Evolutionary conservation across 2,329 filamentous ascomycete genomes (phyloP), one percentile per base, ranked within the genome.

Genomic region (Fragosphaeria purpurea): DNA sequence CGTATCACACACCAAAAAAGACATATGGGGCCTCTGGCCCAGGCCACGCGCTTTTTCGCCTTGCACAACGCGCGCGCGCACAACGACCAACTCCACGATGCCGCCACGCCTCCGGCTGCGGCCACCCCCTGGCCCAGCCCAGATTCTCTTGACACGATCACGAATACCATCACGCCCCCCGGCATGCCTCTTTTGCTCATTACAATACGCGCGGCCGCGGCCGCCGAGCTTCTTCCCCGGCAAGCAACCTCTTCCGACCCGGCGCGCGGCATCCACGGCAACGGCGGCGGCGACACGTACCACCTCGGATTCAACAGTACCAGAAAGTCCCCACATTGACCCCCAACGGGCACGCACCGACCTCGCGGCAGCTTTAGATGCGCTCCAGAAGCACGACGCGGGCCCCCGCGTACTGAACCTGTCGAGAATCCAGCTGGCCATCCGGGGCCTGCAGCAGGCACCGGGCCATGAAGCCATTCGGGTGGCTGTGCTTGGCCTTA

Each of bases 351-450:
- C 47, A 8, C 53, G 50, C 8, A 22, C 50, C 31, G 75, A 84
- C 56, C 75, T 88, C 5, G 73, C 83, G 55, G 66, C 73, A 42
- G 70, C 78, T 3, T 70, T 90, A 0, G 63, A 73, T 2, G 73
- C 77, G 30, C 71, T 91, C 3, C 75, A 85, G 58, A 76, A 75
- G 47, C 69, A 77, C 46, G 22, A 22, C 22, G 79, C 80, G 2
- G 73, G 78, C 31, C 76, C 73, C 52, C 75, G 82, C 58, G 73
- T 86, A 48, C 22, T 22, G 22, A 85, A 85, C 60, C 73, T 83
- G n/a, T 80, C 84, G 34, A 74, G 83, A 50, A 63, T 90, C 44
- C 83, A 87, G 64, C 75, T 91, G 58, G 86, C 85, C 10, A 67
- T 88, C 30, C 75, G 80, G 55, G 82, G 85, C 30, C 63, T 84